Evolutionary conservation across 2,329 filamentous ascomycete genomes (phyloP), one percentile per base, ranked within the genome.

Genomic region (Anthostomella pinea): DNA sequence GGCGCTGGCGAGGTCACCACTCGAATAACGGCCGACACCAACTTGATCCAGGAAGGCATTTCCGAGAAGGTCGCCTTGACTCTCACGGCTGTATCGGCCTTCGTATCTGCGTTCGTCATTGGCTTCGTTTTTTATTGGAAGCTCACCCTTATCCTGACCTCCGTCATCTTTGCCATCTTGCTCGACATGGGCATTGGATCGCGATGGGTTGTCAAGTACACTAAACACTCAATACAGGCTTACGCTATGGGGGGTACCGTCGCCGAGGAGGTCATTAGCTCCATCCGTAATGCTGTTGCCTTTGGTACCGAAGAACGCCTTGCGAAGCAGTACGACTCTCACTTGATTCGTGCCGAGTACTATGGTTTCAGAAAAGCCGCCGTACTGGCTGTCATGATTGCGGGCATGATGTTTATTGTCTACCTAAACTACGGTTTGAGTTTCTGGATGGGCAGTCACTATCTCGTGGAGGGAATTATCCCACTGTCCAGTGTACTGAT

Each of bases 1-100:
- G 91, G 90, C 33, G 85, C 89, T 21, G 90, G 91, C 40, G 93
- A 96, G 64, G 87, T 97, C 43, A 95, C 90, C 0, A 95, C 90
- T 1, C 83, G 90, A 46, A 95, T 96, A 52, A 97, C 91, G 0
- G 84, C 90, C 8, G 91, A 97, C 60, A 95, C 88, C 28, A 96
- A 95, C 55, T 70, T 95, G 35, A 83, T 97, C 37, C 91, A 96
- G 62, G 90, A 95, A 49, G 91, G 89, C 38, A 88, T 98, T 29
- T 94, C 87, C 0, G 87, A 95, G 62, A 95, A 95, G 68, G 77
- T 95, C 28, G 81, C 80, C 10, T 67, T 95, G 46, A 89, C 87
- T 0, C 59, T 95, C 38, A 79, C 81, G 10, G 86, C 87, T 9
- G 32, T 89, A 4, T 80, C 89, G 2, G 90, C 87, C 7, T 97